Conservation (phyloP, 306 rosid species). For the Prunus salicina region DNA sequence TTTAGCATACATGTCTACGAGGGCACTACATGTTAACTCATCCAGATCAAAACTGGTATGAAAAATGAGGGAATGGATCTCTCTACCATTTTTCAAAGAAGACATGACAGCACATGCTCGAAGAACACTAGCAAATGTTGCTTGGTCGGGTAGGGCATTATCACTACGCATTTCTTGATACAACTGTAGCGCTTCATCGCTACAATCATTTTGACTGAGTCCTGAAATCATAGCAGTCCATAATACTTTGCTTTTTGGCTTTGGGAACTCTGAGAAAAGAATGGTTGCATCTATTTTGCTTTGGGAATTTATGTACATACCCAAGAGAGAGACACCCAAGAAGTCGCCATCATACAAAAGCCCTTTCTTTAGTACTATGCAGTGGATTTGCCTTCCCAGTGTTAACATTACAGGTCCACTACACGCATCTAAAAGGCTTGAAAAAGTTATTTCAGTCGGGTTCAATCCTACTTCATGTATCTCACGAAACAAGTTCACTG, state of each 20-base stretch:
- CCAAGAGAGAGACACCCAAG: slow-evolving; percentile 58
- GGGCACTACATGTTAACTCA: slow-evolving; percentile 66
- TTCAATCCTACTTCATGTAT: slow-evolving; percentile 53
- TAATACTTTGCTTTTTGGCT: slow-evolving; percentile 49
- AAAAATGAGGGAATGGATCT: slow-evolving; percentile 61
- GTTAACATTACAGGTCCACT: slow-evolving; percentile 34
- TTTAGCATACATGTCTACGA: slow-evolving; percentile 89
- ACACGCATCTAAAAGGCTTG: slow-evolving; percentile 66
- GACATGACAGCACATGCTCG: slow-evolving; percentile 60
- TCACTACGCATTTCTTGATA: slow-evolving; percentile 57
- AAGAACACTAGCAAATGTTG: slow-evolving; percentile 76
- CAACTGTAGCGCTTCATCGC: slow-evolving; percentile 50
- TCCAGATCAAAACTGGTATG: slow-evolving; percentile 69
- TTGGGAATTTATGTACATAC: slow-evolving; percentile 62
- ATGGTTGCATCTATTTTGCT: slow-evolving; percentile 48
- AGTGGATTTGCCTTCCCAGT: slow-evolving; percentile 70
- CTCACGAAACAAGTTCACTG: slow-evolving; percentile 45
- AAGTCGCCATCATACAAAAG: slow-evolving; percentile 56
- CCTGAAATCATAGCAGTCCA: slow-evolving; percentile 78
- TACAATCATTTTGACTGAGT: slow-evolving; percentile 52
- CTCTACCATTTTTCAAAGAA: slow-evolving; percentile 56
- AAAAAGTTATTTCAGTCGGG: slow-evolving; percentile 70
- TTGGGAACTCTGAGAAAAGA: slow-evolving; percentile 62
- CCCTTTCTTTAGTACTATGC: slow-evolving; percentile 49
- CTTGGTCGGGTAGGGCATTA: slow-evolving; percentile 68